Evolutionary conservation across 2,329 filamentous ascomycete species (phyloP).

Genomic region (Monosporascus sp.): DNA sequence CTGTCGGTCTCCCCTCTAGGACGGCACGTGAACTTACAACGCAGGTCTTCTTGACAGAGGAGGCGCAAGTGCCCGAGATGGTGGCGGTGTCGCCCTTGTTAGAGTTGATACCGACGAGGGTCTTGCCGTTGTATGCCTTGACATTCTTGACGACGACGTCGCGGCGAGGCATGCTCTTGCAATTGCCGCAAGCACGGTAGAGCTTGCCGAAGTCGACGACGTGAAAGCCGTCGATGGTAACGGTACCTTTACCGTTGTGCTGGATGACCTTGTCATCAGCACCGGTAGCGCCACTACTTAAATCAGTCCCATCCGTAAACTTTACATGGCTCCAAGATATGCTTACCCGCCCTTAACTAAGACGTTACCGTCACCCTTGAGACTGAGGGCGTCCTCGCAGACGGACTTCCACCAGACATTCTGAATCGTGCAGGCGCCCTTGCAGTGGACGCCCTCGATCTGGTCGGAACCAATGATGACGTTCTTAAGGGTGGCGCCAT

Average conservation of each 20-base stretch:
- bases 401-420: conserved; percentile 45
- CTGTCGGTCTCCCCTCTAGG: no score
- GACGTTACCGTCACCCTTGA: conserved; percentile 7
- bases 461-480: conserved; percentile 42
- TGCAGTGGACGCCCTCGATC: conserved; percentile 40
- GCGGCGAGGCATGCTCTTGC: conserved; percentile 25
- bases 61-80: conserved; percentile 10
- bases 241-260: conserved; percentile 9
- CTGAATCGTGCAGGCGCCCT: conserved; percentile 35
- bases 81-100: conserved; percentile 30
- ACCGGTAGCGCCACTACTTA: conserved; percentile 13
- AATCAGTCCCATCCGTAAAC: no score
- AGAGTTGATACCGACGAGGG: conserved; percentile 30
- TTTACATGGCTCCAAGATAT: not conserved
- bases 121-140: conserved; percentile 21
- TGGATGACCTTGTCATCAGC: conserved; percentile 11
- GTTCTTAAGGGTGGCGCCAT: conserved; percentile 38
- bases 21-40: conserved; percentile 5
- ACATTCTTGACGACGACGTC: conserved; percentile 23
- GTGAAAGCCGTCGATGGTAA: conserved; percentile 4
- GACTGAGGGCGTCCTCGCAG: conserved; percentile 36
- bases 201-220: conserved; percentile 31
- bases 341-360: conserved; percentile 8
- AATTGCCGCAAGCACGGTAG: conserved; percentile 42
- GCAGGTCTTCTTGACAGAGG: conserved; percentile 14